Evolutionary conservation across 441 rosid species (phyloP), one percentile per base, ranked within the genome.

Genomic region (Pelargonium australe): DNA sequence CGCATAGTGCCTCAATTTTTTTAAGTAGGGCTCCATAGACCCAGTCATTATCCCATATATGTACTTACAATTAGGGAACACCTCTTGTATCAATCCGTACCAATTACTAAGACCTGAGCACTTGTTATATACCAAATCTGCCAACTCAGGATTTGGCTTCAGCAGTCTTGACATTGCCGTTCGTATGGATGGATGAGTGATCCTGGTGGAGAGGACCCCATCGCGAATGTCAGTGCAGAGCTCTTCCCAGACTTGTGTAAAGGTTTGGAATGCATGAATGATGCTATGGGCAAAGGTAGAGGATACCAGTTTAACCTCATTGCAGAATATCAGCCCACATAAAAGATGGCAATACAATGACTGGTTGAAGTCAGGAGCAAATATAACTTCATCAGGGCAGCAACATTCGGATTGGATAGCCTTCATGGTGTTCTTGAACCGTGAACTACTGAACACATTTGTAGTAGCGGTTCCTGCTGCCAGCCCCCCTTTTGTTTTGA

Each of bases 1-100:
- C 0, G 97, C 95, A 68, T 90, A 95, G 76, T 90, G 97, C 80
- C 98, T 89, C 75, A 92, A 64, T 76, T 89, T 92, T 61, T 83
- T 81, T 76, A 89, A 70, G 71, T 89, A 92, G 4, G 91, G 98
- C 82, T 92, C 95, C 99, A 95, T 95, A 0, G 99, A 89, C 64
- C 99, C 99, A 0, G 99, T 95, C 98, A 95, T 87, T 77, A 95
- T 92, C 78, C 93, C 99, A 66, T 90, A 90, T 41, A 95, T 76
- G 75, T 89, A 95, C 80, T 90, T 95, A 0, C 80, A 92, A 3
- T 92, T 90, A 0, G 98, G 99, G 53, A 95, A 95, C n/a, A 95
- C 85, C 28, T 79, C 89, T 0, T 92, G 96, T 55, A 95, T 95
- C 45, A 95, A 71, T 9, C 98, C 97, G 13, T 87, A 89, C 99